These are phyloP conservation scores for Melampsora larici-populina DNA, from an alignment of 1,284 basidiomycete genomes.

Conservation along the genomic window DNA sequence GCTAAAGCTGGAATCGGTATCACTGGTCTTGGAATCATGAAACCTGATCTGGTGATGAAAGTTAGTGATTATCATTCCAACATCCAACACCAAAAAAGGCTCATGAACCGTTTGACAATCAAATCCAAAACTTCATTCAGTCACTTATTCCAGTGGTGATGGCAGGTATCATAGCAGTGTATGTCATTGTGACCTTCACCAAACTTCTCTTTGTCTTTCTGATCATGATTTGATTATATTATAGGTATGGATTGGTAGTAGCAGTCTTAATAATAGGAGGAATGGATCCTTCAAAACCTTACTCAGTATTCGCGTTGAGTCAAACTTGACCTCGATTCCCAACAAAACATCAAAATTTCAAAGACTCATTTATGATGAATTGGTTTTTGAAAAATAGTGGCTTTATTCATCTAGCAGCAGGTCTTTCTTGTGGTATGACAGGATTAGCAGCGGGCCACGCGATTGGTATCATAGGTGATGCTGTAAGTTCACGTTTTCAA, in stretches of 20 bases:
- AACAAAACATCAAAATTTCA: no score
- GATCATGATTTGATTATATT: neutral
- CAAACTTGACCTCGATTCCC: neutral
- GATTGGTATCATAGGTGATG: constrained; percentile 55
- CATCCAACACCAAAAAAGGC: no score
- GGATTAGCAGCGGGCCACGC: constrained; percentile 55
- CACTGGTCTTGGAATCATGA: constrained; percentile 87
- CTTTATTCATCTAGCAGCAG: constrained; percentile 55
- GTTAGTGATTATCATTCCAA: constrained; percentile 55
- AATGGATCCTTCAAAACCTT: constrained; percentile 42
- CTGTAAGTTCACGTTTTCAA: constrained; percentile 53
- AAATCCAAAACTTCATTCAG: constrained; percentile 55
- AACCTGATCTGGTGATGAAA: constrained; percentile 98
- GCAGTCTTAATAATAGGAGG: constrained; percentile 45
- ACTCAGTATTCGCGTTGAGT: constrained; percentile 44
- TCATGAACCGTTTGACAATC: neutral
- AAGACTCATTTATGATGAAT: no score
- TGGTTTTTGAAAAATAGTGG: constrained; percentile 47
- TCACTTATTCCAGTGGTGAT: constrained; percentile 95
- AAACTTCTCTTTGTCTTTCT: neutral
- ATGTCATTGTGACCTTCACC: constrained; percentile 16
- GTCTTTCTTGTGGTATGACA: constrained; percentile 54
- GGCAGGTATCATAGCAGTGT: constrained; percentile 89
- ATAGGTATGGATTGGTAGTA: constrained; percentile 54
- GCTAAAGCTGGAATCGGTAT: constrained; percentile 98